Conservation (phyloP, 345 rosid species). For the Geranium brycei region DNA sequence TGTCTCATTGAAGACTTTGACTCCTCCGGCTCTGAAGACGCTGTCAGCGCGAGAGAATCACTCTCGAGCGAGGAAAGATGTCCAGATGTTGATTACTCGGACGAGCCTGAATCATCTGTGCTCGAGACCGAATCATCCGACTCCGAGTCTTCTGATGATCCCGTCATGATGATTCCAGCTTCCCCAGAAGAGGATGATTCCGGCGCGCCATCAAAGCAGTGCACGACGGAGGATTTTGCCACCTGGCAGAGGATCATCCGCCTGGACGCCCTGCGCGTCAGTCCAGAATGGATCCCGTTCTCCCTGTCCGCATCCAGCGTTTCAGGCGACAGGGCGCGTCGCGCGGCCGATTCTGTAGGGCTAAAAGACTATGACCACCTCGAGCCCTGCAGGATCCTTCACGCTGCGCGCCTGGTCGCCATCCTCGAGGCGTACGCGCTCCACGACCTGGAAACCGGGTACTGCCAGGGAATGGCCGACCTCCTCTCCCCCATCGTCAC, state of each 20-base stretch:
- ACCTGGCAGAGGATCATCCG: constrained; percentile 95
- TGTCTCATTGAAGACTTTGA: constrained; percentile 34
- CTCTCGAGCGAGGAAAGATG: constrained; percentile 48
- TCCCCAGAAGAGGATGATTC: constrained; percentile 31
- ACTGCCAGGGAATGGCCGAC: constrained; percentile 99
- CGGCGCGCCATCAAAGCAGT: constrained; percentile 16
- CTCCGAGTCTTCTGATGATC: constrained; percentile 65
- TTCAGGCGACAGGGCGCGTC: constrained; percentile 49
- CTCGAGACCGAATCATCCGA: constrained; percentile 63
- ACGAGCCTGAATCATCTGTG: constrained; percentile 45
- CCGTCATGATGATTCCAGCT: constrained; percentile 38
- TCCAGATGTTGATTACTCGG: constrained; percentile 35
- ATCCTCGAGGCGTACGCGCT: constrained; percentile 90
- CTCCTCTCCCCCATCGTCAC: constrained; percentile 86
- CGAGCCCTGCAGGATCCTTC: constrained; percentile 65
- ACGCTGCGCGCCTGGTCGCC: constrained; percentile 85
- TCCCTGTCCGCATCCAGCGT: constrained; percentile 43
- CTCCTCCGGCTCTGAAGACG: constrained; percentile 60
- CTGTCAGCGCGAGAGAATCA: constrained; percentile 51
- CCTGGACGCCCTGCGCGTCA: constrained; percentile 86
- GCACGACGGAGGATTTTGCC: constrained; percentile 46
- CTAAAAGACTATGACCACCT: constrained; percentile 68
- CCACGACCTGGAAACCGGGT: constrained; percentile 82
- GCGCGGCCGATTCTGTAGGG: constrained; percentile 61
- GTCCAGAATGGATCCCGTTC: constrained; percentile 66